These are phyloP conservation scores for Casaregolazyma lundiana DNA, from an alignment of 1,139 yeast genomes.

Conservation along the genomic window DNA sequence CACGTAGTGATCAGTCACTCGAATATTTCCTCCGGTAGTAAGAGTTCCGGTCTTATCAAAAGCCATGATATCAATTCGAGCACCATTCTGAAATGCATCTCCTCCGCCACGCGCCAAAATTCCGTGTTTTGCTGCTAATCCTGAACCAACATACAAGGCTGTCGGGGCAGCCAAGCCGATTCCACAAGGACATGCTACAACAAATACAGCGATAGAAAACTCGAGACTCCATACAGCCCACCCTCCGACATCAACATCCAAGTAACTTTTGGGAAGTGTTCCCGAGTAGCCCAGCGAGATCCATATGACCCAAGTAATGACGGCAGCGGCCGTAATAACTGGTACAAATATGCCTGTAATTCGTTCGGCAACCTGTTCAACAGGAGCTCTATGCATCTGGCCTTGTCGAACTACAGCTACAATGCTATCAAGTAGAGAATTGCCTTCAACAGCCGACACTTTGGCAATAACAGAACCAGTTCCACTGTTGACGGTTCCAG, in stretches of 20 bases:
- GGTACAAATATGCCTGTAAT: slow-evolving; percentile 74
- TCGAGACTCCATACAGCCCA: slow-evolving; percentile 77
- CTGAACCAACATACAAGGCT: slow-evolving; percentile 86
- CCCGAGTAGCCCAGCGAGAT: slow-evolving; percentile 53
- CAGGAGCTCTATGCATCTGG: slow-evolving; percentile 68
- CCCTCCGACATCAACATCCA: slow-evolving; percentile 66
- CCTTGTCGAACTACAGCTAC: slow-evolving; percentile 70
- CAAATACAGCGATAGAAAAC: slow-evolving; percentile 75
- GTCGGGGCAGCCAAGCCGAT: slow-evolving; percentile 90
- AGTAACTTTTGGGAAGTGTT: slow-evolving; percentile 47
- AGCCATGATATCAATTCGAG: slow-evolving; percentile 58
- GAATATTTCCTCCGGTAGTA: slow-evolving; percentile 57
- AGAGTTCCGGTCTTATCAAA: slow-evolving; percentile 80
- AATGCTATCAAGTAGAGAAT: slow-evolving; percentile 65
- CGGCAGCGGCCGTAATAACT: slow-evolving; percentile 53
- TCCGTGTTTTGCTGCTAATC: slow-evolving; percentile 78
- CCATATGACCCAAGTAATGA: slow-evolving; percentile 68
- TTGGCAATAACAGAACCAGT: slow-evolving; percentile 50
- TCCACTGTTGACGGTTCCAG: slow-evolving; percentile 69
- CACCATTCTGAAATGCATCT: slow-evolving; percentile 74
- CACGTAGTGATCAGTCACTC: slow-evolving; percentile 47
- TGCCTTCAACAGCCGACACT: slow-evolving; percentile 58
- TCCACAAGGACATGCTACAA: slow-evolving; percentile 91
- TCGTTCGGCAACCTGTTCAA: slow-evolving; percentile 66
- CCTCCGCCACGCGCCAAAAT: slow-evolving; percentile 79